Percentiles rank a stretch among this genome's conserved stretches.
These are phyloP conservation scores for Neofusicoccum sp. DNA, from an alignment of 2,329 filamentous ascomycete genomes.

Conservation along the genomic window DNA sequence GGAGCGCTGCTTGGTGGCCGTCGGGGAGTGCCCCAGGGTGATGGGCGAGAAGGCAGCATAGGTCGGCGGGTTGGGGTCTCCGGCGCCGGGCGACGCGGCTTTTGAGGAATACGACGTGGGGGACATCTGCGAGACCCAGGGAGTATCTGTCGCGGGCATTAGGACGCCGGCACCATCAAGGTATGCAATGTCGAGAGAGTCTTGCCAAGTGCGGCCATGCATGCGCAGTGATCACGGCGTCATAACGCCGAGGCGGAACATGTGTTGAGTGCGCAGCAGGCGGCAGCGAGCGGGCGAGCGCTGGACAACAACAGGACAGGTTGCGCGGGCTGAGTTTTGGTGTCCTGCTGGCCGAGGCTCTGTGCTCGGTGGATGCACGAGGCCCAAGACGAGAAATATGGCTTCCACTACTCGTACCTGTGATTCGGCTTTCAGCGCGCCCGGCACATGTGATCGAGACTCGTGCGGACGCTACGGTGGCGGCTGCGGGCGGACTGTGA, in stretches of 20 bases:
- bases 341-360: conserved; percentile 13
- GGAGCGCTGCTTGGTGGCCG: conserved; percentile 73
- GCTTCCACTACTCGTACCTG: not conserved
- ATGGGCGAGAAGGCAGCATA: conserved; percentile 87
- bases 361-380: conserved; percentile 6
- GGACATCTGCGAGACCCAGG: conserved; percentile 44
- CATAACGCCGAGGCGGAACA: conserved; percentile 17
- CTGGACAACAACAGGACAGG: conserved; percentile 6
- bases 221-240: conserved; percentile 23
- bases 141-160: conserved; percentile 31
- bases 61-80: conserved; percentile 62
- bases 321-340: not conserved
- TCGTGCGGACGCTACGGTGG: not conserved
- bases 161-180: conserved; percentile 12
- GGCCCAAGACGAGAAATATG: conserved; percentile 12
- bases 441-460: conserved; percentile 14
- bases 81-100: conserved; percentile 35
- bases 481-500: not conserved
- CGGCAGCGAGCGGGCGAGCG: not conserved
- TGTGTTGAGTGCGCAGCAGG: not conserved
- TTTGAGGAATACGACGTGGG: conserved; percentile 32
- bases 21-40: conserved; percentile 66
- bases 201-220: conserved; percentile 46
- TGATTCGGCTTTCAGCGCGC: conserved; percentile 4
- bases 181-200: conserved; percentile 17